Percentiles rank a stretch among this genome's conserved stretches.
Evolutionary conservation across 164 flowering plant species (phyloP).

Genomic region (Protea cynaroides): DNA sequence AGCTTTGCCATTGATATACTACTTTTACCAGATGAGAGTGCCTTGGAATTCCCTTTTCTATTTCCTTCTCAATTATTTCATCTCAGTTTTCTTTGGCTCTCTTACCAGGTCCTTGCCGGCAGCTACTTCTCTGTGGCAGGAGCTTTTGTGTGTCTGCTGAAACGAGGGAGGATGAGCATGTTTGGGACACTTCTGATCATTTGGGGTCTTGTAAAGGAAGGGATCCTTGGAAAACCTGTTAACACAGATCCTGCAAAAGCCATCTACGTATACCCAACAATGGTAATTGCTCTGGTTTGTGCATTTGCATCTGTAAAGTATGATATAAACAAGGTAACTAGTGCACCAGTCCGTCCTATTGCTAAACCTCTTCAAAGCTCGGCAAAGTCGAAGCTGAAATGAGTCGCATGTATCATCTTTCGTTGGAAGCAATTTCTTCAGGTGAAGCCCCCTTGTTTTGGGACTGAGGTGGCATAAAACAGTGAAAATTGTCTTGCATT

Average conservation of each 20-base stretch:
- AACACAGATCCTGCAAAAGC: constrained; percentile 61
- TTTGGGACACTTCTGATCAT: constrained; percentile 80
- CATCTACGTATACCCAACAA: constrained; percentile 80
- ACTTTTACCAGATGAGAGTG: background rate
- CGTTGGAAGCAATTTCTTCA: too few relatives aligned
- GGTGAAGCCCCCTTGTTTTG: too few relatives aligned
- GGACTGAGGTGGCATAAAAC: too few relatives aligned
- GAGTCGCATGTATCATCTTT: constrained; percentile 14
- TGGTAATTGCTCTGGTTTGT: constrained; percentile 65
- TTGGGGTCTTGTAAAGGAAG: constrained; percentile 97
- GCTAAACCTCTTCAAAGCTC: constrained; percentile 83
- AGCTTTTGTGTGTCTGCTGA: constrained; percentile 61
- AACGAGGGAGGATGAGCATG: constrained; percentile 92
- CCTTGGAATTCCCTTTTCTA: background rate
- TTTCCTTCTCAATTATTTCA: background rate
- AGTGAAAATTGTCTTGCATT: too few relatives aligned
- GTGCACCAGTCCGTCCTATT: constrained; percentile 42
- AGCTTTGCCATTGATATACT: background rate
- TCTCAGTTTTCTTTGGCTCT: background rate
- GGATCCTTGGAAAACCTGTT: constrained; percentile 66
- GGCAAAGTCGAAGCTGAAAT: constrained; percentile 85
- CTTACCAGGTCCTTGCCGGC: constrained; percentile 86
- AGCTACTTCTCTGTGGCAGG: constrained; percentile 94
- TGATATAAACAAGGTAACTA: constrained; percentile 50
- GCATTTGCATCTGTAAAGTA: constrained; percentile 78